Evolutionary conservation across 2,329 filamentous ascomycete species (phyloP), one percentile per base, ranked within the genome.

Genomic region (Fusarium humuli): DNA sequence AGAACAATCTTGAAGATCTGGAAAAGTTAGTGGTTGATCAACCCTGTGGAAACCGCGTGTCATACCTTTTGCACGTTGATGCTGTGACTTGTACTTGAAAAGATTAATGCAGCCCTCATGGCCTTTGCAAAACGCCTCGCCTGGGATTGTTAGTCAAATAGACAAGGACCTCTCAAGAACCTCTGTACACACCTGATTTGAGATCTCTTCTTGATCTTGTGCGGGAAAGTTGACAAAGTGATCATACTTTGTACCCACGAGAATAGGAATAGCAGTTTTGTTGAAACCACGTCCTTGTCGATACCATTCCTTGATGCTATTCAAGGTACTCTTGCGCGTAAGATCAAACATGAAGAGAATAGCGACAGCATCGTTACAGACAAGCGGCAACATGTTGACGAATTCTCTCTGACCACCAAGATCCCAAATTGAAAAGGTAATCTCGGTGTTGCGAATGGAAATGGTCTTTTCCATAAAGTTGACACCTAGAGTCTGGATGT

Each of bases 401-500:
- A 99, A 99, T 83, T 99, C 96, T 78, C 96, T 91, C 84, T 99
- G 96, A 72, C 96, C 96, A 75, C 96, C 96, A 58, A 99, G 83
- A 85, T 99, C 96, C 96, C 96, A 99, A 79, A 99, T 99, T 67
- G 94, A 97, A 83, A 99, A 99, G 45, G 96, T 99, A 81, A 99
- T 99, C 82, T 99, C 96, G 18, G 96, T 99, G 82, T 99, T 99
- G 68, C 96, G 92, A 81, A 99, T 99, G 69, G 94, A 97, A 79
- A 99, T 99, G 37, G 96, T 99, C 87, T 99, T 99, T 81, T 99
- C 96, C 96, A 99, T 99, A 82, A 99, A 99, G 82, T 99, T 99
- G 82, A 99, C 96, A 73, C 96, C 96, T 46, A 99, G 84, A 23
- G 96, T 99, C 83, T 99, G 96, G 77, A 99, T 99, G 81, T 99